Percentiles rank a stretch among this genome's conserved stretches.
Conservation (phyloP, 2,329 filamentous ascomycete genomes). For the Fusarium sp. region DNA sequence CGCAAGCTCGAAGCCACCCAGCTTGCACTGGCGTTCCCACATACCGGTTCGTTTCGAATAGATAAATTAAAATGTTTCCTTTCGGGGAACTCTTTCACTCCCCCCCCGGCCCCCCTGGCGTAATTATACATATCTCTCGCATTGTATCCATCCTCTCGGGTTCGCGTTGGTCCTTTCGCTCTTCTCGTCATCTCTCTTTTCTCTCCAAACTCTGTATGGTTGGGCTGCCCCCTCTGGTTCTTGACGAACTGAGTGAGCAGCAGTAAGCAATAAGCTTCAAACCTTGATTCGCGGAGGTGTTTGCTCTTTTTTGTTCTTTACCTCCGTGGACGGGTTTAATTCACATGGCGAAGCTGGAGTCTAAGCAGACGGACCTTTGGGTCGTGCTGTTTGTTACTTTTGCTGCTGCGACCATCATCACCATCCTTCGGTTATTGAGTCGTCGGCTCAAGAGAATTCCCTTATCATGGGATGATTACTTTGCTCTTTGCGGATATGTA, state of each 20-base stretch:
- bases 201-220: not conserved
- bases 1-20: not conserved
- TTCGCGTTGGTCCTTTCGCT: slow-evolving; percentile 1
- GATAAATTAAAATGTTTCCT: not conserved
- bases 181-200: not conserved
- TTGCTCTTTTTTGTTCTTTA: not conserved
- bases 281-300: not conserved
- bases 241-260: slow-evolving; percentile 1
- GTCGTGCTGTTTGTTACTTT: slow-evolving; percentile 29
- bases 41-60: not conserved
- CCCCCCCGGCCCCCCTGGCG: slow-evolving; percentile 1
- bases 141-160: slow-evolving; percentile 2
- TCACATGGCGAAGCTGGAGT: slow-evolving; percentile 9
- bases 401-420: slow-evolving; percentile 28
- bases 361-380: slow-evolving; percentile 27
- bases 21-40: too few relatives aligned
- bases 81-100: not conserved
- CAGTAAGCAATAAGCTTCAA: not conserved
- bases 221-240: not conserved
- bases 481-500: slow-evolving; percentile 34
- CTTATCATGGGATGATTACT: slow-evolving; percentile 34
- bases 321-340: not conserved
- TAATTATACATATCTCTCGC: slow-evolving; percentile 14
- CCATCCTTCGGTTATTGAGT: slow-evolving; percentile 23
- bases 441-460: slow-evolving; percentile 26